Evolutionary conservation across 305 asterid genomes (phyloP), one percentile per base, ranked within the genome.

Genomic region (Solanum hybrid): DNA sequence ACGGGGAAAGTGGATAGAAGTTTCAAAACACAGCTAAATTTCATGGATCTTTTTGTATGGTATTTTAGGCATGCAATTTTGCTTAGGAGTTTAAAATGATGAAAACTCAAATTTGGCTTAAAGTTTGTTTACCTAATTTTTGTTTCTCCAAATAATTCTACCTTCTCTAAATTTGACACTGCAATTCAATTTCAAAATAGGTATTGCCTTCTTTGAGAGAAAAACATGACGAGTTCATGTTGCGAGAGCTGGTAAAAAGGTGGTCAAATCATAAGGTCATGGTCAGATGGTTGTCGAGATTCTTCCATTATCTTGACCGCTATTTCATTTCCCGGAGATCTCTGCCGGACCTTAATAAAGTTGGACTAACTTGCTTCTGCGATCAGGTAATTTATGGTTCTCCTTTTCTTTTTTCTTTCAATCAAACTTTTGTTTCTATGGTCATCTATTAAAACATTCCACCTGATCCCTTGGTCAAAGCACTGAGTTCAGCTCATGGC

Each of bases 261-360:
- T 96, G 98, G 98, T 91, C 85, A 73, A 96, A 96, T 92, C 98
- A 96, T 88, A 96, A 95, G 92, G 79, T 96, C 92, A 96, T 96
- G 98, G 98, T 96, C 86, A 94, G 95, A 86, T 96, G 98, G 98
- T 94, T 96, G 86, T 96, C 98, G 6, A 91, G 97, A 87, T 96
- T 95, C 94, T 96, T 96, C 91, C 91, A 89, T 90, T 96, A 96
- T 91, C 98, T 96, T 81, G 98, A 96, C 87, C 95, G 98, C 71
- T 96, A 96, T 92, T 96, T 95, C 91, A 94, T 95, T 87, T 94
- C 98, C 89, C 93, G 97, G 92, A 94, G 96, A 90, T 95, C 98
- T 17, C 96, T 96, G 89, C 98, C 98, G 56, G 89, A 92, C 27
- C 97, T 96, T 88, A 94, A 90, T 87, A 94, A 95, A 93, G 98